phyloP scores from a whole-genome alignment of 768 basidiomycete genomes.

The Mycena galericulata region DNA sequence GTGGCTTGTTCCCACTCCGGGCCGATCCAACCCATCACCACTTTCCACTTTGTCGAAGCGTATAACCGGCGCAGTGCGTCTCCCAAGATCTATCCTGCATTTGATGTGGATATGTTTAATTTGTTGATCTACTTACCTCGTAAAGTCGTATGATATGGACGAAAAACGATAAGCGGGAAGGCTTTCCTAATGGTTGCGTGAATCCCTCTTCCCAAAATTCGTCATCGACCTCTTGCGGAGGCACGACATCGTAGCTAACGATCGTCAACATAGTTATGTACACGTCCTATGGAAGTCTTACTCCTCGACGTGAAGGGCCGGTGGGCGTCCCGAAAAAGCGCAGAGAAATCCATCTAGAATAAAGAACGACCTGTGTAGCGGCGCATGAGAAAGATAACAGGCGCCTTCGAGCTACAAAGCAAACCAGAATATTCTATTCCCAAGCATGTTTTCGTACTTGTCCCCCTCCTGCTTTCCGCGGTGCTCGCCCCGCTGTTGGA shows the following conservation, averaged over 20 bases:
- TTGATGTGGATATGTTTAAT: constrained; percentile 29
- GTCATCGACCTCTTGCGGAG: constrained; percentile 70
- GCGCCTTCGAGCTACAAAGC: no score
- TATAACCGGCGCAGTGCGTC: constrained; percentile 72
- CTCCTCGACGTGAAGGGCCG: constrained; percentile 80
- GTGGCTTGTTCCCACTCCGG: constrained; percentile 67
- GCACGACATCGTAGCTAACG: constrained; percentile 71
- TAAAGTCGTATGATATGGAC: constrained; percentile 32
- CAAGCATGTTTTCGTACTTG: no score
- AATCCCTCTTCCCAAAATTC: constrained; percentile 63
- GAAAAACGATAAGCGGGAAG: constrained; percentile 66
- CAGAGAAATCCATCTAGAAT: constrained; percentile 50
- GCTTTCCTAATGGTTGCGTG: constrained; percentile 72
- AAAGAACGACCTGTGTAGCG: constrained; percentile 44
- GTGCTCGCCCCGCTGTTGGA: no score
- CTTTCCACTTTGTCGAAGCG: constrained; percentile 56
- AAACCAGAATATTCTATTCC: no score
- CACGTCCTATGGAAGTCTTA: constrained; percentile 38
- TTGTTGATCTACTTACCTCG: background rate
- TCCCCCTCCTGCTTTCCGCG: no score
- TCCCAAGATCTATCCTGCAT: constrained; percentile 72
- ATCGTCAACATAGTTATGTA: background rate
- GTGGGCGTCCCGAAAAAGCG: constrained; percentile 71
- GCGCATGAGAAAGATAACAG: no score
- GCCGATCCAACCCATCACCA: constrained; percentile 56